These are phyloP conservation scores for Alternaria novae-zelandiae DNA, from an alignment of 2,329 filamentous ascomycete species.

Conservation along the genomic window DNA sequence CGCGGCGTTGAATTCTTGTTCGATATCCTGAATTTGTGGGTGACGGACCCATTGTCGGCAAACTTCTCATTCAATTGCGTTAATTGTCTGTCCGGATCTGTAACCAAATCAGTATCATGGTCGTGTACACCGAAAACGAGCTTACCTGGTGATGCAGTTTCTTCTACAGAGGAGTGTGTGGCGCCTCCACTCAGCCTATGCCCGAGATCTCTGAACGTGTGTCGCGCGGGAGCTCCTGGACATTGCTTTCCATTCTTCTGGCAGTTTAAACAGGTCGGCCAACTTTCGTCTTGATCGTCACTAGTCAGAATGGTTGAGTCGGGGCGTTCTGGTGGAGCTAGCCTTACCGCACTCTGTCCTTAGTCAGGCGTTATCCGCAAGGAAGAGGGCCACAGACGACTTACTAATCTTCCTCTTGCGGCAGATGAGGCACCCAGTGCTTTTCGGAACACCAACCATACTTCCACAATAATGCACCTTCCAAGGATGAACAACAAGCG, in stretches of 20 bases:
- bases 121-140: not conserved
- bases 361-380: conserved; percentile 11
- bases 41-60: conserved; percentile 34
- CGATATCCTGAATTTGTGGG: conserved; percentile 38
- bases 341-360: conserved; percentile 27
- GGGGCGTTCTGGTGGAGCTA: conserved; percentile 1
- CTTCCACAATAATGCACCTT: not conserved
- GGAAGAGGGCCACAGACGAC: conserved; percentile 10
- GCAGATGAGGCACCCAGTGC: conserved; percentile 42
- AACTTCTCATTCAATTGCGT: conserved; percentile 35
- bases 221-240: conserved; percentile 41
- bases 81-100: conserved; percentile 23
- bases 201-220: conserved; percentile 42
- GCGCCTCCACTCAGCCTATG: conserved; percentile 19
- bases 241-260: conserved; percentile 43
- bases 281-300: conserved; percentile 39
- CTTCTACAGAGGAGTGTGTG: not conserved
- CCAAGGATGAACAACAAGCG: not conserved
- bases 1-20: conserved; percentile 4
- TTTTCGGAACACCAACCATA: conserved; percentile 46
- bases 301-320: conserved; percentile 15
- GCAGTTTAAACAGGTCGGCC: conserved; percentile 44
- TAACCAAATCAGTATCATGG: not conserved
- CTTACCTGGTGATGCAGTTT: conserved; percentile 5
- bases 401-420: conserved; percentile 44